Evolutionary conservation across 1,284 basidiomycete genomes (phyloP).

Genomic region (Pholiota adiposa): DNA sequence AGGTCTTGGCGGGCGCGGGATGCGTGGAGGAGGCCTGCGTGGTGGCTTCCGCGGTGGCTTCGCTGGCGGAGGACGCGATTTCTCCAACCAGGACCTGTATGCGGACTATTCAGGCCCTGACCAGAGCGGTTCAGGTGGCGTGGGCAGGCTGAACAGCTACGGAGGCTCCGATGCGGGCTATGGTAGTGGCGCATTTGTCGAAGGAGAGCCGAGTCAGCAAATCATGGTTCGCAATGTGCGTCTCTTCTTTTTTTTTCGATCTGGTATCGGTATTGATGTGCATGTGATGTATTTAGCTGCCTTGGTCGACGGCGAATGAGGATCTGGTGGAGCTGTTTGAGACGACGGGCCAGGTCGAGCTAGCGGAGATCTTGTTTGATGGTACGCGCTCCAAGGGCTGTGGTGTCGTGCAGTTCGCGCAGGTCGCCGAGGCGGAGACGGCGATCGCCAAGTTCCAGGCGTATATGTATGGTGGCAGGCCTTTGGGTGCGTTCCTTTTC

Average conservation of each 20-base stretch:
- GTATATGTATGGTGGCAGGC: conserved; percentile 90
- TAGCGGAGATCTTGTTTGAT: conserved; percentile 94
- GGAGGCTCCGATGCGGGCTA: conserved; percentile 29
- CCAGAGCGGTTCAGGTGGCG: conserved; percentile 46
- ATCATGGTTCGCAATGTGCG: conserved; percentile 97
- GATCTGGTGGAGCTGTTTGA: conserved; percentile 98
- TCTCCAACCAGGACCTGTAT: conserved; percentile 79
- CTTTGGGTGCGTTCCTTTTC: conserved; percentile 75
- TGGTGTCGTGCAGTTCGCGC: conserved; percentile 95
- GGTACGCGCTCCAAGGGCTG: conserved; percentile 90
- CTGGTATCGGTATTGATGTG: too few species aligned
- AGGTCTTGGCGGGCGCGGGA: conserved; percentile 36
- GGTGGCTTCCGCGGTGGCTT: conserved; percentile 51
- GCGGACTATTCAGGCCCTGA: conserved; percentile 84
- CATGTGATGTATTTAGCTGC: conserved; percentile 61
- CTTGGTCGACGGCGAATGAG: conserved; percentile 99
- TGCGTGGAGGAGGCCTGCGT: conserved; percentile 47
- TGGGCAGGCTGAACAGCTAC: conserved; percentile 48
- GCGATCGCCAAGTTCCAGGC: conserved; percentile 94
- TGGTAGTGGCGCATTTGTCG: conserved; percentile 39
- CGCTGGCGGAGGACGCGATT: conserved; percentile 71
- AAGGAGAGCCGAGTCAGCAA: conserved; percentile 85
- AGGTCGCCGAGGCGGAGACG: conserved; percentile 87
- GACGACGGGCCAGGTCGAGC: conserved; percentile 93
- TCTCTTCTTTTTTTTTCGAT: neutral